Conservation (phyloP, 768 basidiomycete species). For the Trametes punicea region DNA sequence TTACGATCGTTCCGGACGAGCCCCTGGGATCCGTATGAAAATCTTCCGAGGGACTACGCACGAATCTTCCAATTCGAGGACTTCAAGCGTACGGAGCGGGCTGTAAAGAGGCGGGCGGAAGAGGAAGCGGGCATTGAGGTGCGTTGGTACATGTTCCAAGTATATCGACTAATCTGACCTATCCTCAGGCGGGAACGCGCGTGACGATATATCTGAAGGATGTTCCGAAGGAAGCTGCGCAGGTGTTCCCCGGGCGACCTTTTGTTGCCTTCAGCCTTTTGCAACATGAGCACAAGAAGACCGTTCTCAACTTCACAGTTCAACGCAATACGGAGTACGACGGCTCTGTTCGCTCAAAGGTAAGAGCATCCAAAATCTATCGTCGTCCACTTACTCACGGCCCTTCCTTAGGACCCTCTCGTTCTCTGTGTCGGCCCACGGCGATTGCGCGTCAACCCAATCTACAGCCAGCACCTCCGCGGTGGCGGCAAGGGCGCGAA, state of each 20-base stretch:
- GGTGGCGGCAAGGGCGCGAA: conserved; percentile 91
- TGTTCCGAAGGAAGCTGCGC: conserved; percentile 60
- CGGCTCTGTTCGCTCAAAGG: conserved; percentile 88
- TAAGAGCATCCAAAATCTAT: conserved; percentile 25
- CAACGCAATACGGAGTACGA: conserved; percentile 95
- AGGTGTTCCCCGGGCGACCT: conserved; percentile 37
- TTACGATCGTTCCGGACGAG: conserved; percentile 91
- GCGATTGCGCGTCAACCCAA: conserved; percentile 76
- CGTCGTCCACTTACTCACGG: neutral
- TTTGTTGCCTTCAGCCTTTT: conserved; percentile 77
- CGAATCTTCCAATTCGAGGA: conserved; percentile 97
- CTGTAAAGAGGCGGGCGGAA: conserved; percentile 62
- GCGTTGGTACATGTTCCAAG: too few species aligned
- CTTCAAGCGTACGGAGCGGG: conserved; percentile 80
- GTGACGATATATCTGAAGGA: conserved; percentile 75
- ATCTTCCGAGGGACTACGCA: conserved; percentile 90
- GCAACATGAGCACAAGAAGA: conserved; percentile 95
- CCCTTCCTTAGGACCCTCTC: conserved; percentile 67
- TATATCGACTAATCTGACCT: too few species aligned
- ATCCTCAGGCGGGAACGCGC: conserved; percentile 67
- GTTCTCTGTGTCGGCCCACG: conserved; percentile 88
- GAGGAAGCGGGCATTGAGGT: conserved; percentile 69
- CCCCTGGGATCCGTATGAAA: conserved; percentile 97
- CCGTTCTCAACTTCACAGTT: conserved; percentile 87
- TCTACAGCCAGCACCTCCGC: conserved; percentile 89